Conservation (phyloP, 441 rosid species). For the Kokia cookei region DNA sequence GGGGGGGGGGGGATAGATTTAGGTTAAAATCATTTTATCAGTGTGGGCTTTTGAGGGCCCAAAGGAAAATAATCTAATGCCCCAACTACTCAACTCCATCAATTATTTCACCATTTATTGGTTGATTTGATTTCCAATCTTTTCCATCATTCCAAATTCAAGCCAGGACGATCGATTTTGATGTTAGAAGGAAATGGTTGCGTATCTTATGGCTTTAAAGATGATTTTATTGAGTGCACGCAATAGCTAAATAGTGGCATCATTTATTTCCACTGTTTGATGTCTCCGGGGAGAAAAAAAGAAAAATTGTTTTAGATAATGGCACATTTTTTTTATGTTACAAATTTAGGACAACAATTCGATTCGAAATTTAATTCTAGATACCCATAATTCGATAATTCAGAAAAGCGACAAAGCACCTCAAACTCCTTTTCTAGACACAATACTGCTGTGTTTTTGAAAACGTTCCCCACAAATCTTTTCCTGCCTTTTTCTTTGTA, state of each 20-base stretch:
- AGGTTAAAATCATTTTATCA: not conserved
- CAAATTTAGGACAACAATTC: too few relatives aligned
- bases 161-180: not conserved
- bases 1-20: too few relatives aligned
- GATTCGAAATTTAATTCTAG: not conserved
- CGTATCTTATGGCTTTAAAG: not conserved
- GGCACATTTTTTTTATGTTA: too few relatives aligned
- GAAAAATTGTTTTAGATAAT: too few relatives aligned
- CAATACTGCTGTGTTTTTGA: not conserved
- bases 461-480: not conserved
- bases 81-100: not conserved
- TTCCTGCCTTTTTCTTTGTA: not conserved
- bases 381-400: not conserved
- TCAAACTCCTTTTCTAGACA: not conserved
- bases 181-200: not conserved
- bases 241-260: not conserved
- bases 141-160: not conserved
- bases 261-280: not conserved
- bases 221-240: not conserved
- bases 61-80: not conserved
- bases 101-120: not conserved
- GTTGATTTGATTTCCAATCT: not conserved
- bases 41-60: not conserved
- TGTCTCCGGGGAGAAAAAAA: not conserved
- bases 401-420: not conserved